Evolutionary conservation across 257 asterid genomes (phyloP).

Genomic region (Solanum gracilifrons): DNA sequence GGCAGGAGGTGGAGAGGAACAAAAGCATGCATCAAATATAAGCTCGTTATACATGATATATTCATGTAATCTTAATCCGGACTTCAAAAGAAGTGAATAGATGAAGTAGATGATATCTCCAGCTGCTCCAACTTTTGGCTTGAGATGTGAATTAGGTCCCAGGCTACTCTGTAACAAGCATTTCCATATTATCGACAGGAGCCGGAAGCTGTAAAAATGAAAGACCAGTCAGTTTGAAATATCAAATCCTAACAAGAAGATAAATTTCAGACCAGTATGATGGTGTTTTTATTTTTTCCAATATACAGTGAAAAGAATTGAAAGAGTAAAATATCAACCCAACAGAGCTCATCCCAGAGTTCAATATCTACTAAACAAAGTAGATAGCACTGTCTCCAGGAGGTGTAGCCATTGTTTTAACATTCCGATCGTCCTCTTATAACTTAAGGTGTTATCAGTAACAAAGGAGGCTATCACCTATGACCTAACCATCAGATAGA

Average conservation of each 20-base stretch:
- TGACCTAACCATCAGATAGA: neutral
- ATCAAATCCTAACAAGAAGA: neutral
- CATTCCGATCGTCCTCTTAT: neutral
- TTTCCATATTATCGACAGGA: neutral
- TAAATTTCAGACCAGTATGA: neutral
- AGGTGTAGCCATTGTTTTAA: neutral
- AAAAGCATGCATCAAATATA: neutral
- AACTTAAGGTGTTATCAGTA: neutral
- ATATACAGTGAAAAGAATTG: neutral
- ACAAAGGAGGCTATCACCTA: neutral
- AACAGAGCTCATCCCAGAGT: neutral
- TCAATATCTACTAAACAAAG: neutral
- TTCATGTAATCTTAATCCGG: too few species aligned
- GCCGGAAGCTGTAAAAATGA: neutral
- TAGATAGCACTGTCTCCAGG: neutral
- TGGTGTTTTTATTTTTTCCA: neutral
- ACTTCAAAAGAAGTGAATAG: neutral
- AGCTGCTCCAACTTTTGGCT: neutral
- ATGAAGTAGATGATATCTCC: neutral
- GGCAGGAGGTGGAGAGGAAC: neutral
- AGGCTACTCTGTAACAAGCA: neutral
- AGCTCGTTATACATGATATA: neutral
- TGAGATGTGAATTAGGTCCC: neutral
- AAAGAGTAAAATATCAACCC: neutral
- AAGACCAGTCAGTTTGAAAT: neutral